Conservation (phyloP, 2,329 filamentous ascomycete species). For the Cyclaneusma minus region DNA sequence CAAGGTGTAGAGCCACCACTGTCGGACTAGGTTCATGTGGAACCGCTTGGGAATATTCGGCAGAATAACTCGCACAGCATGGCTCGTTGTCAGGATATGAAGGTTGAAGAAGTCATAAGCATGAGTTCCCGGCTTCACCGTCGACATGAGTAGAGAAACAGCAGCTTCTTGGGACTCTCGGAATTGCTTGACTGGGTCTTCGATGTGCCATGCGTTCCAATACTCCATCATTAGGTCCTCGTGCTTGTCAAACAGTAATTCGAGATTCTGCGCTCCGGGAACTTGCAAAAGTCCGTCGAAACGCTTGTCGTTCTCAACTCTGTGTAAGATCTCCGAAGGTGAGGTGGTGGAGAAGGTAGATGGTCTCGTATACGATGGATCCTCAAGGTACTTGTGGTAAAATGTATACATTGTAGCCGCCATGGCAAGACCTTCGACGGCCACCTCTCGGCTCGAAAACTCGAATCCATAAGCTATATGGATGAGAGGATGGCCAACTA, state of each 20-base stretch:
- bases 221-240: conserved; percentile 65
- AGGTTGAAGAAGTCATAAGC: conserved; percentile 73
- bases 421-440: conserved; percentile 73
- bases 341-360: conserved; percentile 44
- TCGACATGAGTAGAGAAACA: conserved; percentile 45
- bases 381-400: conserved; percentile 54
- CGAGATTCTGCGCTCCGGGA: conserved; percentile 46
- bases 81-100: conserved; percentile 70
- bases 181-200: conserved; percentile 59
- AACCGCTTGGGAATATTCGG: conserved; percentile 59
- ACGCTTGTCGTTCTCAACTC: conserved; percentile 50
- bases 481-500: conserved; percentile 83
- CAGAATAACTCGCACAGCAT: conserved; percentile 76
- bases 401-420: conserved; percentile 41
- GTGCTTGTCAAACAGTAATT: conserved; percentile 49
- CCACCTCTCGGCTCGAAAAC: conserved; percentile 68
- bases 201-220: conserved; percentile 76
- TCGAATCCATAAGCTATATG: conserved; percentile 92
- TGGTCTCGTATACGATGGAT: conserved; percentile 52
- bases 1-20: conserved; percentile 82
- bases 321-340: conserved; percentile 54
- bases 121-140: conserved; percentile 38
- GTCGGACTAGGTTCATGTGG: conserved; percentile 58
- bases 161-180: conserved; percentile 50
- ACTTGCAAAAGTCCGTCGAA: conserved; percentile 52